phyloP scores from a whole-genome alignment of 225 moss, liverwort and hornwort species.

The Antitrichia curtipendula region DNA sequence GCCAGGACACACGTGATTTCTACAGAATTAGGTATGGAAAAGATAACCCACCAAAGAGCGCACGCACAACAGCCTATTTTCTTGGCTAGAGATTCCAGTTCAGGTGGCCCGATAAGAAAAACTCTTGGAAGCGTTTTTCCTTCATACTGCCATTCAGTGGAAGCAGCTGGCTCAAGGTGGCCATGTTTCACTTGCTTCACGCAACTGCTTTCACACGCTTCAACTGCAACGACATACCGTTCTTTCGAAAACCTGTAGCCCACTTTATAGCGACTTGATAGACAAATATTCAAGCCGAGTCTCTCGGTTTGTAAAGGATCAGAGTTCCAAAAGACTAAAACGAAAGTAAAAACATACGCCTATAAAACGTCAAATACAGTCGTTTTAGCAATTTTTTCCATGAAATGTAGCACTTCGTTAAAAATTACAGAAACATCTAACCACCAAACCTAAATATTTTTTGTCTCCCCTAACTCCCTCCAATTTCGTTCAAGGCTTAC shows the following conservation, averaged over 20 bases:
- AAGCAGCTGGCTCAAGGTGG: constrained; percentile 14
- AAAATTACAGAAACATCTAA: background rate
- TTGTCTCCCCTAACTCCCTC: background rate
- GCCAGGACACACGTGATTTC: background rate
- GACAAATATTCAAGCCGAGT: background rate
- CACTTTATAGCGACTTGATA: background rate
- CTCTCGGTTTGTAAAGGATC: background rate
- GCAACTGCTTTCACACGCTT: constrained; percentile 17
- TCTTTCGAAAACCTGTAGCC: background rate
- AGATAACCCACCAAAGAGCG: background rate
- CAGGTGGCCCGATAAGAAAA: background rate
- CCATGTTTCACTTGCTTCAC: background rate
- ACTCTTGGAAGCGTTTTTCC: background rate
- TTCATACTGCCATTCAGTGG: background rate
- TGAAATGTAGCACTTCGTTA: background rate
- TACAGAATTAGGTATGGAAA: background rate
- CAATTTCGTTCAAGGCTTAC: background rate
- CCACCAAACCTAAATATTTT: background rate
- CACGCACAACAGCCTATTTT: background rate
- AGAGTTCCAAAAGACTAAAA: background rate
- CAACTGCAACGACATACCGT: constrained; percentile 12
- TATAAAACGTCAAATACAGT: background rate
- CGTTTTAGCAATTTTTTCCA: background rate
- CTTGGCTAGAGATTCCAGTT: background rate
- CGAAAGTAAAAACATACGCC: background rate